These are phyloP conservation scores for Aspergillus sclerotiicarbonarius DNA, from an alignment of 495 filamentous ascomycete genomes.

Conservation along the genomic window DNA sequence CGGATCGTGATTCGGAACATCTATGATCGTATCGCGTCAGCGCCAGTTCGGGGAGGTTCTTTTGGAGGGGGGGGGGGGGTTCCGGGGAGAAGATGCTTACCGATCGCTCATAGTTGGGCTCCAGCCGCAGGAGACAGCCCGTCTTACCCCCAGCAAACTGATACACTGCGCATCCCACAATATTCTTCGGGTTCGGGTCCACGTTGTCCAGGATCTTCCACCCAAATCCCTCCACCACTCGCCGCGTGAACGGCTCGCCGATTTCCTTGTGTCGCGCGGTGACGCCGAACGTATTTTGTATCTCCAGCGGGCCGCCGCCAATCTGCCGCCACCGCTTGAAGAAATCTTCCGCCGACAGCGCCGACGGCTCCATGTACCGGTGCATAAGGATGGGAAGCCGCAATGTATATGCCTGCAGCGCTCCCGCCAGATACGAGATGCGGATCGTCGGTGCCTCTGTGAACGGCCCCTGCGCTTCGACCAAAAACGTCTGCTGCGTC, in stretches of 20 bases:
- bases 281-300: conserved; percentile 78
- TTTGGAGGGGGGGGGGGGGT: too few species aligned
- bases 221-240: conserved; percentile 72
- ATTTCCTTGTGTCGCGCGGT: conserved; percentile 49
- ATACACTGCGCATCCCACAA: conserved; percentile 91
- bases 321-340: conserved; percentile 99
- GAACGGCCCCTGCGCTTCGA: conserved; percentile 82
- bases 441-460: conserved; percentile 84
- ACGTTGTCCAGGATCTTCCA: conserved; percentile 85
- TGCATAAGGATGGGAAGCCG: conserved; percentile 86
- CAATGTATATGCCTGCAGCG: conserved; percentile 87
- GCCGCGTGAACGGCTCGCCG: conserved; percentile 56
- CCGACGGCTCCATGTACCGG: conserved; percentile 93
- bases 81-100: conserved; percentile 44
- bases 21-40: conserved; percentile 42
- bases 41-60: conserved; percentile 2
- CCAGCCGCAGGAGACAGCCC: conserved; percentile 87
- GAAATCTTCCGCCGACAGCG: conserved; percentile 83
- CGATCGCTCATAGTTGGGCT: conserved; percentile 90
- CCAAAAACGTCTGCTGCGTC: conserved; percentile 91
- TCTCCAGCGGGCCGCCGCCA: conserved; percentile 79
- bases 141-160: conserved; percentile 83
- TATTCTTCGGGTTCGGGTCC: conserved; percentile 87
- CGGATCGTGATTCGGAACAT: conserved; percentile 94
- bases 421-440: conserved; percentile 89